phyloP scores from a whole-genome alignment of 352 stramenopile genomes.

The Elongisporangium undulatum region DNA sequence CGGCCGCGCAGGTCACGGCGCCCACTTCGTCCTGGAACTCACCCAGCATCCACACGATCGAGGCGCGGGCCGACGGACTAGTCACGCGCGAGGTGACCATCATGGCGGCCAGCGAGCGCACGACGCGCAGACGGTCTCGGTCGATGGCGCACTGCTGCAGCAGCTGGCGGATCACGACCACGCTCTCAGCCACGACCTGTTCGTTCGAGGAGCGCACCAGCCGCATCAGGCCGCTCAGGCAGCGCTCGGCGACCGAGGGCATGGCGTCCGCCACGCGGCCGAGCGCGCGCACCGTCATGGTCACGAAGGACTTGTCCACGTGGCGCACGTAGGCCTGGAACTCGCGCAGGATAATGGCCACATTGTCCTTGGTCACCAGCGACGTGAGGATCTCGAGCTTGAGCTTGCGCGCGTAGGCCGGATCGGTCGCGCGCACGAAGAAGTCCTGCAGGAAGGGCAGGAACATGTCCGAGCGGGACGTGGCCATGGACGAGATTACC shows the following conservation, averaged over 20 bases:
- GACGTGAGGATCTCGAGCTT: slow-evolving; percentile 98
- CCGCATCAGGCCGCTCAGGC: slow-evolving; percentile 86
- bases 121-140: slow-evolving; percentile 70
- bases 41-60: slow-evolving; percentile 91
- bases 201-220: slow-evolving; percentile 83
- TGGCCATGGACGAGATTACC: slow-evolving; percentile 93
- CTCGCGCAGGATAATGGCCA: slow-evolving; percentile 93
- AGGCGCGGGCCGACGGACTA: slow-evolving; percentile 77
- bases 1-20: slow-evolving; percentile 61
- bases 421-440: slow-evolving; percentile 95
- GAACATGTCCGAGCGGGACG: slow-evolving; percentile 95
- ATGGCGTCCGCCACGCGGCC: slow-evolving; percentile 90
- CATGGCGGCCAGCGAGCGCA: slow-evolving; percentile 75
- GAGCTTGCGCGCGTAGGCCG: slow-evolving; percentile 93
- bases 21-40: slow-evolving; percentile 82
- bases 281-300: slow-evolving; percentile 91
- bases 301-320: slow-evolving; percentile 94
- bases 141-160: slow-evolving; percentile 87
- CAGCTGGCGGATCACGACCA: slow-evolving; percentile 95
- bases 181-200: slow-evolving; percentile 92
- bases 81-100: slow-evolving; percentile 66
- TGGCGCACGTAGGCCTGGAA: slow-evolving; percentile 96
- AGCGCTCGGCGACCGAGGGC: slow-evolving; percentile 87
- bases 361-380: slow-evolving; percentile 90
- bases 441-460: slow-evolving; percentile 96